Evolutionary conservation across 768 basidiomycete species (phyloP).

Genomic region (Antrodiella citrinella): DNA sequence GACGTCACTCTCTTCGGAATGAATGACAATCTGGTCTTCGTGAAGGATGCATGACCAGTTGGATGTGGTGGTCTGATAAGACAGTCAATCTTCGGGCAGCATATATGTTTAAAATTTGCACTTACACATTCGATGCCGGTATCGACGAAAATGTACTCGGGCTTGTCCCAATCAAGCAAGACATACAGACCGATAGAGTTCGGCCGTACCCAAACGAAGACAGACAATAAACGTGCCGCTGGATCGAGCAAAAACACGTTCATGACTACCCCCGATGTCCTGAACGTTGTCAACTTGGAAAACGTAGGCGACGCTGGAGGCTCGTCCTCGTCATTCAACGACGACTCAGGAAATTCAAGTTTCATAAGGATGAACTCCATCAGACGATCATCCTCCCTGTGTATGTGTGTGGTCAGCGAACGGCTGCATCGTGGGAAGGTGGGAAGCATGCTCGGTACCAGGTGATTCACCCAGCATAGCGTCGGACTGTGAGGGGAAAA

Average conservation of each 20-base stretch:
- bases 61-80: conserved; percentile 50
- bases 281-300: conserved; percentile 10
- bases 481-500: too few relatives aligned
- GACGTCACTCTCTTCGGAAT: conserved; percentile 59
- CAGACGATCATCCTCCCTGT: conserved; percentile 40
- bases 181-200: conserved; percentile 56
- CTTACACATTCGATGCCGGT: conserved; percentile 68
- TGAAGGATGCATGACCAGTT: conserved; percentile 75
- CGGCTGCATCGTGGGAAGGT: too few relatives aligned
- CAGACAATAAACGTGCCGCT: conserved; percentile 47
- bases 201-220: conserved; percentile 60
- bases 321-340: conserved; percentile 2
- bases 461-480: too few relatives aligned
- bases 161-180: conserved; percentile 56
- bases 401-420: neutral
- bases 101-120: conserved; percentile 14
- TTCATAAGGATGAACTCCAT: conserved; percentile 72
- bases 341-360: conserved; percentile 43
- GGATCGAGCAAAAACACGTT: conserved; percentile 72
- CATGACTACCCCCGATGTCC: conserved; percentile 23
- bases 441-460: too few relatives aligned
- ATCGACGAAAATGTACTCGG: conserved; percentile 65
- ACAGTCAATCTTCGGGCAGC: neutral
- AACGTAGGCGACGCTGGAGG: conserved; percentile 34
- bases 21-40: conserved; percentile 62